Evolutionary conservation across 257 asterid species (phyloP).

Genomic region (Asclepias syriaca): DNA sequence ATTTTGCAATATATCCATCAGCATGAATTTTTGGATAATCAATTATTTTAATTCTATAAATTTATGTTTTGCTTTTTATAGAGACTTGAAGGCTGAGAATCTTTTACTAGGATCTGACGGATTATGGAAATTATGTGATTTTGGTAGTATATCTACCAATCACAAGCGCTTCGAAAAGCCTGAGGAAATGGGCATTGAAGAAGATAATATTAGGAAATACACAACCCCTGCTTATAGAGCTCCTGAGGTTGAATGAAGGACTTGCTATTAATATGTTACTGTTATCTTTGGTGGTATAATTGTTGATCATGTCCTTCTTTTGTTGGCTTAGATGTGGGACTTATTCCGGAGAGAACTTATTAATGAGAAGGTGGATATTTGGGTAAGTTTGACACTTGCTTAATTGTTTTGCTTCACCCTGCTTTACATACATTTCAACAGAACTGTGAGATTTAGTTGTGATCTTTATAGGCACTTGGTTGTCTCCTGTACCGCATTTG

Average conservation of each 20-base stretch:
- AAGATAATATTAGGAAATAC: constrained; percentile 88
- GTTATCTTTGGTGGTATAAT: constrained; percentile 30
- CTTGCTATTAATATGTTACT: constrained; percentile 30
- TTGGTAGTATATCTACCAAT: constrained; percentile 90
- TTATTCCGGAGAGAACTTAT: constrained; percentile 77
- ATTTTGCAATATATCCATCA: too few species aligned
- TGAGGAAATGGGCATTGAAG: constrained; percentile 99
- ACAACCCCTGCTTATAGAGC: constrained; percentile 99
- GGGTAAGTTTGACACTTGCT: constrained; percentile 59
- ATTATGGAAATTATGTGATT: constrained; percentile 92
- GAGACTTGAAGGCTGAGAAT: constrained; percentile 98
- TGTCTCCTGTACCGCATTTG: constrained; percentile 93
- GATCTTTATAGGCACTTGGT: constrained; percentile 76
- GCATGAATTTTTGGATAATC: background rate
- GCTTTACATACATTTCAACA: background rate
- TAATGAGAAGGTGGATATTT: constrained; percentile 92
- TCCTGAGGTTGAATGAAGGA: constrained; percentile 78
- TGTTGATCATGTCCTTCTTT: constrained; percentile 40
- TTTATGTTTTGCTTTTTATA: constrained; percentile 33
- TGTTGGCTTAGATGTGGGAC: constrained; percentile 92
- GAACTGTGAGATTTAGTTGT: background rate
- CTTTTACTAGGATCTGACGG: constrained; percentile 94
- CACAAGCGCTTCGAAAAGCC: constrained; percentile 96
- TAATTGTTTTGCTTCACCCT: background rate
- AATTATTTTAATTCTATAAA: background rate